Evolutionary conservation across 768 basidiomycete genomes (phyloP), one percentile per base, ranked within the genome.

Genomic region (Leccinum obscurum): DNA sequence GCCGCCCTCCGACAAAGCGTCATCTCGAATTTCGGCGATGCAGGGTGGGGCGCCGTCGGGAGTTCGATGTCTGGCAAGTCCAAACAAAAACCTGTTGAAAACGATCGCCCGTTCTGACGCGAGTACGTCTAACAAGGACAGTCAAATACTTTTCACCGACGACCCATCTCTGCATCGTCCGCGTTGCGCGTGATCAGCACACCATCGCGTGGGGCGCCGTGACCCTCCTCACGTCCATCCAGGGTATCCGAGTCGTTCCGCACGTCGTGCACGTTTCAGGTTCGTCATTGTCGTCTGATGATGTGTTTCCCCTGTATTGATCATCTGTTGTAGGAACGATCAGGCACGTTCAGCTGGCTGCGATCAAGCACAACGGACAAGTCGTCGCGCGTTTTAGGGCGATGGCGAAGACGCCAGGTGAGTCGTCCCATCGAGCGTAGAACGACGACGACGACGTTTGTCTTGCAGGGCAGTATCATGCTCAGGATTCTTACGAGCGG

Each of bases 71-170:
- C 91, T 0, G 41, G 41, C 41, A n/a, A 44, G 41, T 44, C 17
- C 41, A 44, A 41, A 44, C 3, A 41, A n/a, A 41, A 44, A 39
- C 41, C 11, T 11, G n/a, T 44, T 10, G n/a, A 20, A 20, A 20
- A 44, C 1, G 17, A n/a, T 44, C 9, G 41, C 4, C n/a, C 41
- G 5, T 53, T 15, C 17, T 65, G 44, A 70, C 37, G 4, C 20
- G 32, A 2, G 8, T 14, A 44, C n/a, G 17, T n/a, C 2, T n/a
- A 69, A 95, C 52, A 44, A 20, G 44, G 34, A 48, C 66, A 95
- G 94, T 95, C 58, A 93, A 94, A 72, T 96, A 95, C 67, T 92
- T 87, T 65, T 95, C 93, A 0, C 89, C 92, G 0, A 82, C 81
- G 13, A 96, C 93, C 4, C 86, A 88, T 63, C 78, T 95, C 0